Conservation (phyloP, 2,329 filamentous ascomycete species). For the Dendryphion nanum region DNA sequence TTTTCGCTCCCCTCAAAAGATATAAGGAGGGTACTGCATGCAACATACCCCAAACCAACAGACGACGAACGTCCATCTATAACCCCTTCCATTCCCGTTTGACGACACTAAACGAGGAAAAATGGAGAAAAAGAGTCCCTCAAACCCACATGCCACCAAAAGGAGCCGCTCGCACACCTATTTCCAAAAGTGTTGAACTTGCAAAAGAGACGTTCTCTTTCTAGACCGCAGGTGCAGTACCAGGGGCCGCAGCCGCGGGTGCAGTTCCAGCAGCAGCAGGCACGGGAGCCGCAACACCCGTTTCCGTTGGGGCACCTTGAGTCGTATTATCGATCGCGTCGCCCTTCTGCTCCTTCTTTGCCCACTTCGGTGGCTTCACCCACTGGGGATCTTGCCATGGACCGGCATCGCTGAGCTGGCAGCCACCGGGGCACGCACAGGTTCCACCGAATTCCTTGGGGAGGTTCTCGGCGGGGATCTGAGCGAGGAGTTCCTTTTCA, state of each 20-base stretch:
- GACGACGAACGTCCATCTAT: too few species aligned
- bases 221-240: conserved; percentile 10
- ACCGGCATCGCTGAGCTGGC: conserved; percentile 81
- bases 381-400: conserved; percentile 79
- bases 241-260: conserved; percentile 14
- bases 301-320: conserved; percentile 26
- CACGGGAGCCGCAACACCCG: conserved; percentile 14
- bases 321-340: conserved; percentile 31
- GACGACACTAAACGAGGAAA: too few species aligned
- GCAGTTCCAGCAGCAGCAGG: conserved; percentile 14
- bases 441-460: conserved; percentile 81
- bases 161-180: too few species aligned
- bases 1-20: too few species aligned
- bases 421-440: conserved; percentile 81
- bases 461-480: conserved; percentile 87
- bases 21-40: too few species aligned
- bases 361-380: conserved; percentile 57
- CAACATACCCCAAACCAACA: too few species aligned
- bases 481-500: conserved; percentile 77
- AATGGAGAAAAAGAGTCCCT: too few species aligned
- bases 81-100: too few species aligned
- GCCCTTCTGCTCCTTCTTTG: conserved; percentile 31
- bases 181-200: too few species aligned
- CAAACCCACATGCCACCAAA: too few species aligned
- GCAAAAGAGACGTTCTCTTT: too few species aligned